Base-by-base conservation (phyloP, 2,329 filamentous ascomycete genomes). In the Ascomycota sp. region DNA sequence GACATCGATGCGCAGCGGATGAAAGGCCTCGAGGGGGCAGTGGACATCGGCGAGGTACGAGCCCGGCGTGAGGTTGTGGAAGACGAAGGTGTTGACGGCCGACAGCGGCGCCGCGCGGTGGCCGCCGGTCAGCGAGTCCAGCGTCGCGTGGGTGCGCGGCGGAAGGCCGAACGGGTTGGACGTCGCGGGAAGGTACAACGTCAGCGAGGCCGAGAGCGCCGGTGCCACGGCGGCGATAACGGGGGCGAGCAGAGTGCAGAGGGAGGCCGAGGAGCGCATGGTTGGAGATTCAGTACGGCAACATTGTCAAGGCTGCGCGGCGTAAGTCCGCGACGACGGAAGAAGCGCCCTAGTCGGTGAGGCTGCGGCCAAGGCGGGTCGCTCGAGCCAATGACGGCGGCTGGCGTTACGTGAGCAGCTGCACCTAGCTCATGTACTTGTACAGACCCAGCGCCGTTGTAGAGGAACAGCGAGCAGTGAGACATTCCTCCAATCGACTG, bases 21-120 rank as follows among this genome's bases (percentile, higher is more conserved):
- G 67, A 48, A 94, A 95, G 31, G 63, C 63, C 50, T 77, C 71
- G 32, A 79, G 76, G 20, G 67, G 57, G 46, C 73, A 75, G 55
- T 85, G 71, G 29, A 95, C 63, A 40, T 89, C 81, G 28, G 78
- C 71, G 5, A 95, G 66, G 50, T 94, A 94, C 33, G 73, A 80
- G 1, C 75, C 77, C 1, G 63, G 49, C 5, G 66, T 63, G 30
- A 93, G 62, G 41, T 83, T 73, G 39, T 53, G 55, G 59, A 94
- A 93, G 37, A 70, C 62, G 45, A 94, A 82, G 17, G 69, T 72
- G 49, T 80, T 78, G 40, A 62, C 52, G 25, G 64, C 57, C 9
- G 74, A 72, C 8, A 93, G 56, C 8, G 74, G 73, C 9, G 78
- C 71, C 19, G 64, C 42, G 43, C 47, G 41, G 35, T 46, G 39